Evolutionary conservation across 768 basidiomycete genomes (phyloP).

Genomic region (Russula abietina): DNA sequence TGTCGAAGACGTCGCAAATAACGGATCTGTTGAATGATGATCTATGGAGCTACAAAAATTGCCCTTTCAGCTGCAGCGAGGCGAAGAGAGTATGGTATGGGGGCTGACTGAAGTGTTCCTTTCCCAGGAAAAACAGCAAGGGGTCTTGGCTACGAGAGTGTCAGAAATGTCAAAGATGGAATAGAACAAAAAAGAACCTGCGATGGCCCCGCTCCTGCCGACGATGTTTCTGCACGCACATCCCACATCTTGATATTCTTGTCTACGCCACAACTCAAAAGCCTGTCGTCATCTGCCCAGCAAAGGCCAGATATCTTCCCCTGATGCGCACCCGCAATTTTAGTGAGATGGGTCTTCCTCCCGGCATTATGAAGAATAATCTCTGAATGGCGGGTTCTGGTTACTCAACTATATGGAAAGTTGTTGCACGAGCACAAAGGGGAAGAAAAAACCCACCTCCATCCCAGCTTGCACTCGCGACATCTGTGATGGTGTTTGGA

Average conservation of each 20-base stretch:
- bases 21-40: constrained; percentile 81
- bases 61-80: constrained; percentile 1
- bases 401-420: neutral
- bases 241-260: constrained; percentile 81
- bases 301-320: constrained; percentile 80
- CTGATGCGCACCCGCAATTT: constrained; percentile 68
- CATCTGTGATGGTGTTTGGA: constrained; percentile 15
- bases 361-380: constrained; percentile 81
- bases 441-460: constrained; percentile 76
- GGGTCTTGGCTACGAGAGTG: constrained; percentile 40
- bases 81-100: too few species aligned
- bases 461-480: constrained; percentile 73
- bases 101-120: constrained; percentile 78
- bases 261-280: constrained; percentile 80
- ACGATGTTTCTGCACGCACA: constrained; percentile 29
- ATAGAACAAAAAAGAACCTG: constrained; percentile 30
- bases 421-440: neutral
- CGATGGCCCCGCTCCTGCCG: constrained; percentile 35
- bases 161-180: neutral
- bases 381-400: constrained; percentile 39
- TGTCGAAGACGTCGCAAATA: constrained; percentile 92
- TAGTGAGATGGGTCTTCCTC: constrained; percentile 46
- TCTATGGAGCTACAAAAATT: constrained; percentile 67
- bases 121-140: constrained; percentile 79
- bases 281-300: constrained; percentile 55